Percentiles rank a stretch among this genome's conserved stretches.
phyloP scores from a whole-genome alignment of 495 filamentous ascomycete genomes.

The Penicillium simplicissimum region DNA sequence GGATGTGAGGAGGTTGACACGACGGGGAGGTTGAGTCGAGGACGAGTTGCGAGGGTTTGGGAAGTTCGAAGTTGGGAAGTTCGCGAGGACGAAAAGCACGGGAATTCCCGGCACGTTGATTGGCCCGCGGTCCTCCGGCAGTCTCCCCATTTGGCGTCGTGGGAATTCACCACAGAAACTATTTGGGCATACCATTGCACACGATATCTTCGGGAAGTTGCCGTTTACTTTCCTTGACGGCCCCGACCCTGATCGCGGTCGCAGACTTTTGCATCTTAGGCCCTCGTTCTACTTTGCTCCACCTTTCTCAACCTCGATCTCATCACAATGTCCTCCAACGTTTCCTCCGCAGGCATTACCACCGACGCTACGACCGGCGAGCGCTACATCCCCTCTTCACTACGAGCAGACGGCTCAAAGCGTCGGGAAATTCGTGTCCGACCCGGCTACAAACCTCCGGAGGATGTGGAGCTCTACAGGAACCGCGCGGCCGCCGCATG shows the following conservation, averaged over 20 bases:
- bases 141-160: constrained; percentile 20
- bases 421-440: constrained; percentile 90
- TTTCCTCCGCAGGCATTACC: constrained; percentile 68
- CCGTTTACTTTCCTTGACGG: background rate
- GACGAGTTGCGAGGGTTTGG: constrained; percentile 12
- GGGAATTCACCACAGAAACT: constrained; percentile 5
- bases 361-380: constrained; percentile 70
- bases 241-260: background rate
- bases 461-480: constrained; percentile 96
- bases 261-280: background rate
- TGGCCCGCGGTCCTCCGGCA: constrained; percentile 35
- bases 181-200: background rate
- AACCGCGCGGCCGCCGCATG: constrained; percentile 86
- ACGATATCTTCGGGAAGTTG: background rate
- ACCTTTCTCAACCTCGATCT: background rate
- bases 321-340: constrained; percentile 30
- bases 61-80: constrained; percentile 28
- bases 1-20: constrained; percentile 23
- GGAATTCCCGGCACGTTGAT: constrained; percentile 50
- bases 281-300: background rate
- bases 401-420: constrained; percentile 81
- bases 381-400: constrained; percentile 83
- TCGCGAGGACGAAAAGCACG: constrained; percentile 42
- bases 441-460: constrained; percentile 90
- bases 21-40: constrained; percentile 13